Base-by-base conservation (phyloP, 495 filamentous ascomycete species). In the Aspergillus saccharolyticus region DNA sequence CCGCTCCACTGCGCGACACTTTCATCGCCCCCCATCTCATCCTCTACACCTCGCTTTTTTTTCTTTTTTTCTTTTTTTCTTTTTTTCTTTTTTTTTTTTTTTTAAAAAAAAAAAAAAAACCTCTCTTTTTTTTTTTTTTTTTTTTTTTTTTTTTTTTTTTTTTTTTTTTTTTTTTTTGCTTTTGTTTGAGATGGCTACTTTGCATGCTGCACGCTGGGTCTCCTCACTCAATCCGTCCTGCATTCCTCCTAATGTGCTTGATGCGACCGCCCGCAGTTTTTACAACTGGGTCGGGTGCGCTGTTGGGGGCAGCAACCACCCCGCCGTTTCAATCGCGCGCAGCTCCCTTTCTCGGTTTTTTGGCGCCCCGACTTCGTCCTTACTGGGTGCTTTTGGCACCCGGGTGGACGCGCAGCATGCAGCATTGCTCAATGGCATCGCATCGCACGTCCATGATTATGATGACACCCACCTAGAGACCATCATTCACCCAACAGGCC, bases 401-500 rank as follows among this genome's bases (percentile, higher is more conserved):
- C 50, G 55, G 54, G 69, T 68, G 0, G 79, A 83, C 52, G 75
- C 78, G 0, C 77, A 80, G 59, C 70, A 80, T 60, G 79, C 79
- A 5, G 80, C 79, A 1, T 65, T 83, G 4, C 53, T 83, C 42
- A 82, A 82, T 50, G 80, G 80, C 18, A 81, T 82, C 17, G 74
- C 79, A 24, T 79, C 76, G 20, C 78, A 82, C 52, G 76, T 82
- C 12, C 78, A 81, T 54, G 80, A 82, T 57, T 83, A 82, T 61
- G 80, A 83, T 47, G 80, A 83, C 61, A 83, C 80, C 5, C 79
- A 82, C 58, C 70, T 82, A 0, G 78, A 79, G 33, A 82, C 75
- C 12, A 78, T 82, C 46, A 82, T 83, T 56, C 80, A 83, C 53
- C 80, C 79, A 0, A 71, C 79, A 0, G 79, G 80, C 0, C 74